Conservation (phyloP, 2,329 filamentous ascomycete species). For the Zopfia rhizophila region DNA sequence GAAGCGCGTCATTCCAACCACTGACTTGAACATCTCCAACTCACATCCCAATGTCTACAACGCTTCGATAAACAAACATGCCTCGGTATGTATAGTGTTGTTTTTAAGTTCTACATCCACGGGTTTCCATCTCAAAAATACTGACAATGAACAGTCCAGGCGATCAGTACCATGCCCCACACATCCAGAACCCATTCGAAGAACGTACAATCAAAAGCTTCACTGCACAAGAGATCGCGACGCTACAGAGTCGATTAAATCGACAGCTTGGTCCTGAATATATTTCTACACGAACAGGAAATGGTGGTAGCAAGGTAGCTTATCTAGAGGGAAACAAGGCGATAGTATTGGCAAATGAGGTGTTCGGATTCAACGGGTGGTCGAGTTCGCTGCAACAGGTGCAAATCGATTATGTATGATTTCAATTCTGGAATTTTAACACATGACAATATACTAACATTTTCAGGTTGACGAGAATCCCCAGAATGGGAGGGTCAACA, state of each 20-base stretch:
- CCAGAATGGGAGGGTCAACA: slow-evolving; percentile 78
- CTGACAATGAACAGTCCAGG: slow-evolving; percentile 46
- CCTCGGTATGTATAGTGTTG: slow-evolving; percentile 42
- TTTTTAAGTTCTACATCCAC: not conserved
- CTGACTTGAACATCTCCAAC: slow-evolving; percentile 34
- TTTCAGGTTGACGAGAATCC: slow-evolving; percentile 79
- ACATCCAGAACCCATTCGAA: slow-evolving; percentile 80
- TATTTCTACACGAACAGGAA: slow-evolving; percentile 85
- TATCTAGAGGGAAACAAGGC: slow-evolving; percentile 97
- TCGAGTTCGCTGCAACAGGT: slow-evolving; percentile 95
- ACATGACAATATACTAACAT: slow-evolving; percentile 22
- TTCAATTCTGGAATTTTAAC: slow-evolving; percentile 3
- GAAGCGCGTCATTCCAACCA: slow-evolving; percentile 45
- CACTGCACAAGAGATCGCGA: slow-evolving; percentile 90
- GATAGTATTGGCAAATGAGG: slow-evolving; percentile 92
- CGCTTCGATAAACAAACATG: slow-evolving; percentile 38
- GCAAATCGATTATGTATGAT: slow-evolving; percentile 84
- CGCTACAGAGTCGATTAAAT: slow-evolving; percentile 84
- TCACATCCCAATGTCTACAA: slow-evolving; percentile 34
- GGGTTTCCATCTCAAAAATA: not conserved
- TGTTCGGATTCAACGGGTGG: slow-evolving; percentile 98
- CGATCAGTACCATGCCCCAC: slow-evolving; percentile 48
- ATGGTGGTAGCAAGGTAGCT: slow-evolving; percentile 86
- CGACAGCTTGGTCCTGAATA: slow-evolving; percentile 97
- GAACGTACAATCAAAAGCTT: slow-evolving; percentile 81